These are phyloP conservation scores for Spergularia marina DNA, from an alignment of 148 eudicot species.

Conservation along the genomic window DNA sequence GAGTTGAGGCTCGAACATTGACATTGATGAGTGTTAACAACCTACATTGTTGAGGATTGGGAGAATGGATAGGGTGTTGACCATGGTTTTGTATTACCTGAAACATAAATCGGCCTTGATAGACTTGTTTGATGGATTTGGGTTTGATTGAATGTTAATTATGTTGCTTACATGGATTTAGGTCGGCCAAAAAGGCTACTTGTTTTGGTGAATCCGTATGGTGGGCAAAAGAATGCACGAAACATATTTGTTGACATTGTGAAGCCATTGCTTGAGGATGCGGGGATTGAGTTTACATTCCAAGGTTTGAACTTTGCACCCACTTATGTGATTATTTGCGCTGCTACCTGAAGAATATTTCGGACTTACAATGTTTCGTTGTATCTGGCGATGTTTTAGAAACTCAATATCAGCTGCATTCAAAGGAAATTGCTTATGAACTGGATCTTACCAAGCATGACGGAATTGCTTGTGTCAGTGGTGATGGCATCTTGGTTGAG, in stretches of 20 bases:
- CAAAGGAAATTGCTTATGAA: conserved; percentile 64
- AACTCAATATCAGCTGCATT: conserved; percentile 75
- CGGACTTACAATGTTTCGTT: background rate
- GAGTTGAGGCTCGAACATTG: too few relatives aligned
- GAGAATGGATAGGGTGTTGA: background rate
- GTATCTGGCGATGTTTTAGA: conserved; percentile 40
- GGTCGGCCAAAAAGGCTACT: conserved; percentile 80
- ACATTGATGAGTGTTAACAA: background rate
- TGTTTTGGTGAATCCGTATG: conserved; percentile 81
- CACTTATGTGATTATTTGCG: background rate
- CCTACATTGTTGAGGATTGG: background rate
- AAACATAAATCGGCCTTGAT: background rate
- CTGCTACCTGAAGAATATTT: background rate
- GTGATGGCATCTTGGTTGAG: conserved; percentile 93
- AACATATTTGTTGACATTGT: conserved; percentile 59
- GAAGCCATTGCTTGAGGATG: conserved; percentile 78
- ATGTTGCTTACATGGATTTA: conserved; percentile 24
- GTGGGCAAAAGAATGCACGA: conserved; percentile 70
- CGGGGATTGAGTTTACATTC: conserved; percentile 56
- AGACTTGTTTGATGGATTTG: background rate
- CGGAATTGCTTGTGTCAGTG: conserved; percentile 91
- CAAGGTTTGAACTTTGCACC: conserved; percentile 44
- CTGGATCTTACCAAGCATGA: conserved; percentile 77
- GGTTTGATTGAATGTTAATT: conserved; percentile 1
- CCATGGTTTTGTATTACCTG: background rate